Conservation (phyloP, 345 rosid species). For the Citrus maxima region DNA sequence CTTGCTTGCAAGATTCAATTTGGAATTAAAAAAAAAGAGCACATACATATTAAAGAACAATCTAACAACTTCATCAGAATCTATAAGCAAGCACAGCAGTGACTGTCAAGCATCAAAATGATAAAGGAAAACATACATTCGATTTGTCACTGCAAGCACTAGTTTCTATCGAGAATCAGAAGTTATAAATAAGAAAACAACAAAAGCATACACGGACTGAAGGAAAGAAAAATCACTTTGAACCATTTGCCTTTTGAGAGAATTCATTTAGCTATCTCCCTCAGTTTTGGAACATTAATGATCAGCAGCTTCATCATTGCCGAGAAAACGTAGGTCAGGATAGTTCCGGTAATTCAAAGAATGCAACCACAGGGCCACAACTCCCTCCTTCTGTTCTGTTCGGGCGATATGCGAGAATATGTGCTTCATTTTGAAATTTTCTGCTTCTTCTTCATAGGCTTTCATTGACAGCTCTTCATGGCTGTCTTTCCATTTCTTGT, state of each 20-base stretch:
- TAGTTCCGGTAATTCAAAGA: constrained; percentile 82
- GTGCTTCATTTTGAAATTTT: constrained; percentile 75
- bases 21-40: not conserved
- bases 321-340: constrained; percentile 45
- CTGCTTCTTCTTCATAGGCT: constrained; percentile 64
- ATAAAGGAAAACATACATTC: not conserved
- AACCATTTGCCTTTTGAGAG: not conserved
- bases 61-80: not conserved
- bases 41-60: not conserved
- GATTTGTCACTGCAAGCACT: not conserved
- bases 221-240: not conserved
- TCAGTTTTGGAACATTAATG: not conserved
- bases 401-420: constrained; percentile 81
- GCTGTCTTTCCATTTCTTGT: constrained; percentile 72
- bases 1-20: not conserved
- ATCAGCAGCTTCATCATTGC: not conserved
- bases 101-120: not conserved
- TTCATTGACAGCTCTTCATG: constrained; percentile 90
- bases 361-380: constrained; percentile 89
- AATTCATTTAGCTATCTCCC: not conserved
- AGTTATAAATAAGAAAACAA: not conserved
- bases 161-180: not conserved
- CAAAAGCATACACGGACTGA: not conserved
- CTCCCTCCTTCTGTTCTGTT: constrained; percentile 80
- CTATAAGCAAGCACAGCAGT: too few relatives aligned